Percentiles rank a stretch among this genome's conserved stretches.
Evolutionary conservation across 1,139 yeast genomes (phyloP).

Genomic region (Fermentozyma sake): DNA sequence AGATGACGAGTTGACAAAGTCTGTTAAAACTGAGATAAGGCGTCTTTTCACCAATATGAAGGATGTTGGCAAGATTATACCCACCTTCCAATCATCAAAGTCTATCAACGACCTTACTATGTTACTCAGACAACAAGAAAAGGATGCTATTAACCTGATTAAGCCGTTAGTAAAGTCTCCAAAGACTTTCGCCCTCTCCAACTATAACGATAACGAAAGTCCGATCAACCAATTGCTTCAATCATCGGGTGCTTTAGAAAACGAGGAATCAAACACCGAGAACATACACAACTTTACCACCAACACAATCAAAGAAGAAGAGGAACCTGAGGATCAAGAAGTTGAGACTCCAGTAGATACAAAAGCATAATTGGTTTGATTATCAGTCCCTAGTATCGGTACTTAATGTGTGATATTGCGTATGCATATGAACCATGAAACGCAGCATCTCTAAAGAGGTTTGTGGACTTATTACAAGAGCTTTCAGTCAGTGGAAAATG

Average conservation of each 20-base stretch:
- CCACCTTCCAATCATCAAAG: constrained; percentile 33
- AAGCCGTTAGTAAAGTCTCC: constrained; percentile 40
- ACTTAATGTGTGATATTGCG: too few species aligned
- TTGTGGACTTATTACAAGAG: too few species aligned
- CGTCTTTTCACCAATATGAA: constrained; percentile 33
- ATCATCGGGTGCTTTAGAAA: constrained; percentile 15
- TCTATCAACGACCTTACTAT: constrained; percentile 28
- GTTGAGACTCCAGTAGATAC: constrained; percentile 3
- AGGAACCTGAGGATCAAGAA: constrained; percentile 30
- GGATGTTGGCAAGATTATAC: constrained; percentile 35
- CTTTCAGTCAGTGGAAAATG: too few species aligned
- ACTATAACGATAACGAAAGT: constrained; percentile 35
- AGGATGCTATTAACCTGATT: constrained; percentile 7
- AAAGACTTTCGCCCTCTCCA: constrained; percentile 37
- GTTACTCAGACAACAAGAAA: constrained; percentile 7
- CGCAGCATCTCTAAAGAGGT: too few species aligned
- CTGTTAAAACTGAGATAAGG: constrained; percentile 36
- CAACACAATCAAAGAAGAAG: constrained; percentile 38
- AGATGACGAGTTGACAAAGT: constrained; percentile 30
- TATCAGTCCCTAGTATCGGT: too few species aligned
- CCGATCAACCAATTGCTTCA: constrained; percentile 36
- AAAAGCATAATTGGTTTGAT: too few species aligned
- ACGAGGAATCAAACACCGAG: constrained; percentile 14
- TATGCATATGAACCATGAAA: too few species aligned
- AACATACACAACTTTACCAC: constrained; percentile 27